These are phyloP conservation scores for Lipomyces kockii DNA, from an alignment of 805 yeast species.

Conservation along the genomic window DNA sequence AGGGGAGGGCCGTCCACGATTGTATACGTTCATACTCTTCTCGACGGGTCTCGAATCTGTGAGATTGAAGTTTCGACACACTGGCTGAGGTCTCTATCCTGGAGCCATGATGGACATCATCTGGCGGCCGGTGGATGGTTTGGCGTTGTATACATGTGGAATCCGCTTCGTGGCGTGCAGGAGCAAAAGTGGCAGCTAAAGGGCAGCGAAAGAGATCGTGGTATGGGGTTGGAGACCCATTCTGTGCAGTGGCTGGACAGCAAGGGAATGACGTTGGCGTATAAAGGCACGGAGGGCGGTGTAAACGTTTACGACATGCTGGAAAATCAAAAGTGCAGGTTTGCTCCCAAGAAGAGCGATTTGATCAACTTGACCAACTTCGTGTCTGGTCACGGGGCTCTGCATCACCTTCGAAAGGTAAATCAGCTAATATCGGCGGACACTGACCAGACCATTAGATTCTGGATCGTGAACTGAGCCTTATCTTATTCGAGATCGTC, in stretches of 20 bases:
- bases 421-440: not conserved
- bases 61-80: not conserved
- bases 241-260: slow-evolving; percentile 5
- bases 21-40: not conserved
- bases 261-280: not conserved
- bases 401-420: not conserved
- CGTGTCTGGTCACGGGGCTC: not conserved
- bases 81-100: slow-evolving; percentile 2
- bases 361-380: not conserved
- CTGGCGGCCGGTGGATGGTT: slow-evolving; percentile 4
- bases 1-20: not conserved
- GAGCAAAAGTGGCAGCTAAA: slow-evolving; percentile 3
- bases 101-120: not conserved
- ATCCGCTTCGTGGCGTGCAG: slow-evolving; percentile 4
- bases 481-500: too few species aligned
- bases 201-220: not conserved
- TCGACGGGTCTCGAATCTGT: not conserved
- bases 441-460: not conserved
- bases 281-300: not conserved
- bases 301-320: slow-evolving; percentile 3
- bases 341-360: slow-evolving; percentile 6
- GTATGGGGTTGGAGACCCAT: not conserved
- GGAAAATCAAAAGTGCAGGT: slow-evolving; percentile 7
- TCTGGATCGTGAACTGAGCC: not conserved
- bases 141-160: not conserved